phyloP scores from a whole-genome alignment of 495 filamentous ascomycete species.

The Penicillium malachiteum region DNA sequence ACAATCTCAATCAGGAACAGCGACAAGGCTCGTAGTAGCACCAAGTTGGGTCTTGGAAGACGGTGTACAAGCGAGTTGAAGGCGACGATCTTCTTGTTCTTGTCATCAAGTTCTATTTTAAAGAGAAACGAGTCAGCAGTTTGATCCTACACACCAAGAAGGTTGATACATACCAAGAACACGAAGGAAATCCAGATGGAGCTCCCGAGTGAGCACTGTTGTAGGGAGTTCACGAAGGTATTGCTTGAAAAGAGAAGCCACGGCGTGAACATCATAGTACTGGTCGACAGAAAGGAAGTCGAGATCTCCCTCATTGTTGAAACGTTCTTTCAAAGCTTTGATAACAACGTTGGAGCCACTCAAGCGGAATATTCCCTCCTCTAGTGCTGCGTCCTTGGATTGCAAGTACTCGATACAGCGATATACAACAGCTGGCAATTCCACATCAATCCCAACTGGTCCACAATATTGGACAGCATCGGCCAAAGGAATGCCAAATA shows the following conservation, averaged over 20 bases:
- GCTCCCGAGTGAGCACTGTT: conserved; percentile 84
- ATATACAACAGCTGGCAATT: conserved; percentile 93
- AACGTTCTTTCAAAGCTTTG: conserved; percentile 84
- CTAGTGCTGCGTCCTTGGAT: conserved; percentile 73
- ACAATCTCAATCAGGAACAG: conserved; percentile 86
- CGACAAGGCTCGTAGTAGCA: conserved; percentile 77
- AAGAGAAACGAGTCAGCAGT: not conserved
- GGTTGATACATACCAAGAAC: conserved; percentile 65
- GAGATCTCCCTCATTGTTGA: conserved; percentile 92
- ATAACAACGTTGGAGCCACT: conserved; percentile 94
- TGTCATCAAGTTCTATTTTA: conserved; percentile 59
- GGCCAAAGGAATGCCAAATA: conserved; percentile 82
- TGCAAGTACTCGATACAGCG: conserved; percentile 93
- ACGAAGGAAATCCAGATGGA: conserved; percentile 84
- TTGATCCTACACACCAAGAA: conserved; percentile 2
- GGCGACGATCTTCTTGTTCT: conserved; percentile 74
- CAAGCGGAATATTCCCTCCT: conserved; percentile 95
- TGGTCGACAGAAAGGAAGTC: conserved; percentile 79
- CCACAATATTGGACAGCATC: conserved; percentile 82
- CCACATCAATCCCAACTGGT: conserved; percentile 66
- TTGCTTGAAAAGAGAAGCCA: conserved; percentile 90
- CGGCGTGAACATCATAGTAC: conserved; percentile 94
- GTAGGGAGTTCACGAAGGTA: conserved; percentile 91
- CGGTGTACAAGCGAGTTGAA: conserved; percentile 81
- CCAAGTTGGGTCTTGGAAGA: conserved; percentile 76